These are phyloP conservation scores for Arthroderma uncinatum DNA, from an alignment of 2,329 filamentous ascomycete species.

Conservation along the genomic window DNA sequence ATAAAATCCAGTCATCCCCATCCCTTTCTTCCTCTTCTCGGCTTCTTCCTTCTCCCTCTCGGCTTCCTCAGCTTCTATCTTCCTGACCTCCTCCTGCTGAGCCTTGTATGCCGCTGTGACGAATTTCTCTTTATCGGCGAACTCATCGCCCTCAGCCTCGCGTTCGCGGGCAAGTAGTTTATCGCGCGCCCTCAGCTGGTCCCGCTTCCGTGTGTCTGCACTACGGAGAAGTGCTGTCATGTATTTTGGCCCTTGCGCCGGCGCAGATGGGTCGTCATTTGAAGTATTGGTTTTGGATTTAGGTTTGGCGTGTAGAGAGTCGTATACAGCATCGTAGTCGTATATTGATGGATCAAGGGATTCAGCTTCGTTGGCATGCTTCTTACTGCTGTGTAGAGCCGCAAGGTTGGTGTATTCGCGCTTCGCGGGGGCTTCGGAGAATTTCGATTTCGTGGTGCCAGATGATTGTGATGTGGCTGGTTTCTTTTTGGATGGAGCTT, in stretches of 20 bases:
- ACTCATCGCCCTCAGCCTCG: conserved; percentile 55
- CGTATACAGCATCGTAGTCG: conserved; percentile 41
- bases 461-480: neutral
- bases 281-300: conserved; percentile 19
- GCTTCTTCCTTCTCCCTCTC: conserved; percentile 43
- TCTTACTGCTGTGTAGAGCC: conserved; percentile 34
- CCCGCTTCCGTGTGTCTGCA: conserved; percentile 52
- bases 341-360: conserved; percentile 39
- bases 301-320: conserved; percentile 36
- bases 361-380: conserved; percentile 35
- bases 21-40: conserved; percentile 37
- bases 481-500: neutral
- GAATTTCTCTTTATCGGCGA: conserved; percentile 56
- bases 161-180: conserved; percentile 50
- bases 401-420: conserved; percentile 35
- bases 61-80: conserved; percentile 49
- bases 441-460: conserved; percentile 7
- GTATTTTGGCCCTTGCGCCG: conserved; percentile 43
- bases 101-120: conserved; percentile 54
- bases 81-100: conserved; percentile 50
- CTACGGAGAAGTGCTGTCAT: conserved; percentile 50
- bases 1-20: conserved; percentile 52
- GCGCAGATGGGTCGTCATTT: conserved; percentile 14
- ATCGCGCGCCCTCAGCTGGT: conserved; percentile 51
- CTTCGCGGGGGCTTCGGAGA: conserved; percentile 2